Conservation (phyloP, 1,139 yeast species). For the Kazachstania sp. region DNA sequence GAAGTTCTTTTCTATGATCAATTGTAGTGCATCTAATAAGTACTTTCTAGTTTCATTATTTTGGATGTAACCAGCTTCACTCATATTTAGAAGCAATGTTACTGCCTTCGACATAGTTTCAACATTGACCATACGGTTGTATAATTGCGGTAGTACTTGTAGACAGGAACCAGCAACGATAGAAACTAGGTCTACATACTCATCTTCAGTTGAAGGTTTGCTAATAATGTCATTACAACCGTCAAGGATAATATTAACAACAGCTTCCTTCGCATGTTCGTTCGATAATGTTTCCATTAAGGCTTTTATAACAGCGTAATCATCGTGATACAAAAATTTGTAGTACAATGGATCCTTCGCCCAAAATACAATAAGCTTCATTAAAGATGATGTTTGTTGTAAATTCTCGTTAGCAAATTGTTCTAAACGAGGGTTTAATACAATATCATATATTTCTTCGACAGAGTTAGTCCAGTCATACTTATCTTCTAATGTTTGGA, state of each 20-base stretch:
- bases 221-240: constrained; percentile 44
- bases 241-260: constrained; percentile 48
- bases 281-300: constrained; percentile 48
- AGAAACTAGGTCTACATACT: constrained; percentile 42
- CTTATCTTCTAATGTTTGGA: constrained; percentile 39
- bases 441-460: constrained; percentile 41
- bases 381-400: constrained; percentile 72
- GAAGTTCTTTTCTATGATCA: constrained; percentile 55
- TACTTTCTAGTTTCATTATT: constrained; percentile 48
- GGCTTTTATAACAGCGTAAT: constrained; percentile 47
- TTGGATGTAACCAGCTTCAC: constrained; percentile 53
- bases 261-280: constrained; percentile 58
- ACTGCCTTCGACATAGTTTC: constrained; percentile 49
- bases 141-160: constrained; percentile 42
- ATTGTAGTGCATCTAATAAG: constrained; percentile 50
- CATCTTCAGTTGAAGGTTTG: constrained; percentile 36
- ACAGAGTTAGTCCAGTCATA: constrained; percentile 53
- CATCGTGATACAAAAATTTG: constrained; percentile 49
- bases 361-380: constrained; percentile 62
- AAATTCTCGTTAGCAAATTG: constrained; percentile 68
- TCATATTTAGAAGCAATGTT: constrained; percentile 45
- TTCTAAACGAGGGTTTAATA: constrained; percentile 59
- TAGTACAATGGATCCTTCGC: constrained; percentile 43
- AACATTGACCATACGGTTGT: constrained; percentile 37
- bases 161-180: constrained; percentile 50